phyloP scores from a whole-genome alignment of 2,329 filamentous ascomycete species.

The Purpureocillium lavendulum region DNA sequence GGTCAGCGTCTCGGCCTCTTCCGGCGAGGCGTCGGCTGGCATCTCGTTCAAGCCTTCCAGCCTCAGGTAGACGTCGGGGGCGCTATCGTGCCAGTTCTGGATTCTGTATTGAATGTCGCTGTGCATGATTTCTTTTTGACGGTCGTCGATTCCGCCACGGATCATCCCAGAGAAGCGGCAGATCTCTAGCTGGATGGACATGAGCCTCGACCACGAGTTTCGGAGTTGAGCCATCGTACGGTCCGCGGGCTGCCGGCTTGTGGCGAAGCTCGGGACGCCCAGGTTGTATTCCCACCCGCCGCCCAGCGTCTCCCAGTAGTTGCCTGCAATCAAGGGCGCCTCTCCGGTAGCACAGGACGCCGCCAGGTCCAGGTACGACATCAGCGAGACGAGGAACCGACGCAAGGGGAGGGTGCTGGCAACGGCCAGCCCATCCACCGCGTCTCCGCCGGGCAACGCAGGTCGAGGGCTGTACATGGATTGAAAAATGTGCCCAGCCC shows the following conservation, averaged over 20 bases:
- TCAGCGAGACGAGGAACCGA: constrained; percentile 26
- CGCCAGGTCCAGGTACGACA: constrained; percentile 29
- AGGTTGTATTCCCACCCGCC: constrained; percentile 26
- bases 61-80: constrained; percentile 5
- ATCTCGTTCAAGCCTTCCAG: background rate
- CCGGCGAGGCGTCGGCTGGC: constrained; percentile 1
- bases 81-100: constrained; percentile 8
- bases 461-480: constrained; percentile 8
- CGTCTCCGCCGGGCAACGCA: background rate
- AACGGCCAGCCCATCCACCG: background rate
- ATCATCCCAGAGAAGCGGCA: constrained; percentile 7
- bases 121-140: constrained; percentile 5
- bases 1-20: constrained; percentile 5
- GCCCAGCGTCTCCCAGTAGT: constrained; percentile 27
- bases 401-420: constrained; percentile 5
- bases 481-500: constrained; percentile 26
- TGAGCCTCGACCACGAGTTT: constrained; percentile 9
- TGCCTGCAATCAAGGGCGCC: constrained; percentile 25
- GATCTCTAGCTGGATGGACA: constrained; percentile 11
- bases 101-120: constrained; percentile 6
- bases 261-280: constrained; percentile 9
- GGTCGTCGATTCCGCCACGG: background rate
- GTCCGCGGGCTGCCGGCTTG: background rate
- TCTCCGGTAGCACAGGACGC: constrained; percentile 27
- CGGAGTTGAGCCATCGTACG: constrained; percentile 9